Conservation (phyloP, 805 yeast genomes). For the Clavispora asparagi region DNA sequence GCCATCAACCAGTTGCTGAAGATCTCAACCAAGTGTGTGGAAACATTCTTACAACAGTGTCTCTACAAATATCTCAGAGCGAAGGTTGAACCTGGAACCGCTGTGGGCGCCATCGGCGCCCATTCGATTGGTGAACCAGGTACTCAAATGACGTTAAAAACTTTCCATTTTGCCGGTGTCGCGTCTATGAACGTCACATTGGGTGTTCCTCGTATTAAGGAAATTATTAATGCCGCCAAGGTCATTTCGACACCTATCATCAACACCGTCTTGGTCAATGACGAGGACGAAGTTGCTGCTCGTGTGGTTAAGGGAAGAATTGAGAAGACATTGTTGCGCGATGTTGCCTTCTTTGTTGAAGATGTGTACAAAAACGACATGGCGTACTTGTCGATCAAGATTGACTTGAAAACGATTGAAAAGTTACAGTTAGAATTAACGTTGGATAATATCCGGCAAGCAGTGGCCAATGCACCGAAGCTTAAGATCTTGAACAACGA, state of each 20-base stretch:
- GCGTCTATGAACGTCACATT: conserved; percentile 93
- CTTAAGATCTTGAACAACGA: conserved; percentile 74
- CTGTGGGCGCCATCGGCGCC: conserved; percentile 99
- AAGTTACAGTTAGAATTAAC: conserved; percentile 84
- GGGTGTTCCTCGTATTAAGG: conserved; percentile 97
- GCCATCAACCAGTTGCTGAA: conserved; percentile 63
- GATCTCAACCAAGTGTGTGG: conserved; percentile 57
- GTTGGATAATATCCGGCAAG: conserved; percentile 79
- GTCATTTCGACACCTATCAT: conserved; percentile 94
- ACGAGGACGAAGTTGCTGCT: conserved; percentile 94
- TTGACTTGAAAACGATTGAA: conserved; percentile 82
- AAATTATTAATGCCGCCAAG: conserved; percentile 95
- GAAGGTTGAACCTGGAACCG: conserved; percentile 97
- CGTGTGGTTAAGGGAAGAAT: conserved; percentile 97
- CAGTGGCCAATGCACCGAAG: conserved; percentile 81
- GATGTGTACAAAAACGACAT: conserved; percentile 83
- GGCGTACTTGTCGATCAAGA: conserved; percentile 74
- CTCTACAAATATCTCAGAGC: conserved; percentile 80
- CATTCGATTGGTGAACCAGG: conserved; percentile 99
- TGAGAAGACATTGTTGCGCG: conserved; percentile 84
- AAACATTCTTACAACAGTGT: conserved; percentile 68
- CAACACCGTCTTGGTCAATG: conserved; percentile 88
- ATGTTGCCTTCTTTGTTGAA: conserved; percentile 83
- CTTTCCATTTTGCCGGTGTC: conserved; percentile 98
- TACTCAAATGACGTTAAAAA: conserved; percentile 94